phyloP scores from a whole-genome alignment of 1,284 basidiomycete species.

The Rhizoctonia solani region DNA sequence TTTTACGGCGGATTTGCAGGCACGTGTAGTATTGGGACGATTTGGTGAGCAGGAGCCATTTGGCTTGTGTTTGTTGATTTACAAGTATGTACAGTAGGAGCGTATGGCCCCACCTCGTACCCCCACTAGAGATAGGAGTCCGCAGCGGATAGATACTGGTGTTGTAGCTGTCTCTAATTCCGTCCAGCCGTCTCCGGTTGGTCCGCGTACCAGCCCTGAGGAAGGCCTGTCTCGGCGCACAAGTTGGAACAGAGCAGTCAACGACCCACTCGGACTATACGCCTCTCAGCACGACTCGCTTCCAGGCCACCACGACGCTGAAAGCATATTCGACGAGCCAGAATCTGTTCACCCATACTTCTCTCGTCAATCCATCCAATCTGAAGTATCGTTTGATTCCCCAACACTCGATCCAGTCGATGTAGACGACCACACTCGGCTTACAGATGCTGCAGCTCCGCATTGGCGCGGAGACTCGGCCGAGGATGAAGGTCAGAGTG shows the following conservation, averaged over 20 bases:
- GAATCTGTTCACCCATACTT: constrained; percentile 4
- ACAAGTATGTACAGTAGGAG: neutral
- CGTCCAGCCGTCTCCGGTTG: constrained; percentile 19
- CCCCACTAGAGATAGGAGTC: constrained; percentile 21
- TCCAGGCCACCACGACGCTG: constrained; percentile 9
- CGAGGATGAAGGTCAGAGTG: constrained; percentile 11
- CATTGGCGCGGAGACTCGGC: constrained; percentile 25
- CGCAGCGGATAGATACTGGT: constrained; percentile 23
- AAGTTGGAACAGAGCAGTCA: constrained; percentile 23
- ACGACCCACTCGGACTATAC: constrained; percentile 6
- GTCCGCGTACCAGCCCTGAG: constrained; percentile 7
- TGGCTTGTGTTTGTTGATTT: too few relatives aligned
- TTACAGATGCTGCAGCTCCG: constrained; percentile 30
- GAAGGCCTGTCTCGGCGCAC: constrained; percentile 24
- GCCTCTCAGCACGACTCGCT: constrained; percentile 1
- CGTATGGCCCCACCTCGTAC: constrained; percentile 32
- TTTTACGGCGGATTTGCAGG: too few relatives aligned
- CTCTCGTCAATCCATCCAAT: constrained; percentile 12
- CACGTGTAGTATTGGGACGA: too few relatives aligned
- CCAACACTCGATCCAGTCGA: constrained; percentile 7
- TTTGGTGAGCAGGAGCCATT: too few relatives aligned
- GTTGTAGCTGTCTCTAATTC: constrained; percentile 30
- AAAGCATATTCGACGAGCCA: constrained; percentile 26
- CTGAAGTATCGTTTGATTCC: constrained; percentile 32
- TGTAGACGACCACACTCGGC: constrained; percentile 34